Evolutionary conservation across 2,329 filamentous ascomycete species (phyloP).

Genomic region (Bipolaris cookei): DNA sequence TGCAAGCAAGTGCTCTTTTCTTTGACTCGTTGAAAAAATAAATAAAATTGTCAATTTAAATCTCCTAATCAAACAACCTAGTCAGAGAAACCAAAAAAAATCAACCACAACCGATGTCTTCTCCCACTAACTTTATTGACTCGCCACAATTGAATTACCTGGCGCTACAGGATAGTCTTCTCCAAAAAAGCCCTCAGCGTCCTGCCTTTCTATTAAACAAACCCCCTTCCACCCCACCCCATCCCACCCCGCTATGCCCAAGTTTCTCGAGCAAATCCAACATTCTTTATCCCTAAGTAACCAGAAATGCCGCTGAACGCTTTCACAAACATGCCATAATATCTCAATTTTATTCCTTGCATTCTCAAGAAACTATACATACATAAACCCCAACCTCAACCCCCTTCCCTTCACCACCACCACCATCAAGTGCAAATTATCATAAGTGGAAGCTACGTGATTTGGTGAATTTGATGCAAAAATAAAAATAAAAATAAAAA

Average conservation of each 20-base stretch:
- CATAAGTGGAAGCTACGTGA: too few relatives aligned
- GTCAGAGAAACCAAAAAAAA: conserved; percentile 9
- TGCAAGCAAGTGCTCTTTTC: conserved; percentile 22
- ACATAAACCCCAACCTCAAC: too few relatives aligned
- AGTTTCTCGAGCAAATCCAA: conserved; percentile 32
- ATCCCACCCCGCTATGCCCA: too few relatives aligned
- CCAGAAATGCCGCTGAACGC: too few relatives aligned
- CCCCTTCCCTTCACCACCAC: too few relatives aligned
- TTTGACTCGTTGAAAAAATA: conserved; percentile 14
- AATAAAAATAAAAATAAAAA: too few relatives aligned
- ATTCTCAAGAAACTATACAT: too few relatives aligned
- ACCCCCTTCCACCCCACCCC: too few relatives aligned
- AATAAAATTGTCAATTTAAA: conserved; percentile 21
- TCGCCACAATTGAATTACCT: conserved; percentile 13
- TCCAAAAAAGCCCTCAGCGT: conserved; percentile 23
- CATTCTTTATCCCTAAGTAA: conserved; percentile 15
- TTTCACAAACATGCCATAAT: too few relatives aligned
- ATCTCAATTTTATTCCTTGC: too few relatives aligned
- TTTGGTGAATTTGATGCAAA: too few relatives aligned
- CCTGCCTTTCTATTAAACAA: conserved; percentile 42
- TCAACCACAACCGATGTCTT: conserved; percentile 11
- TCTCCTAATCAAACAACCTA: conserved; percentile 4
- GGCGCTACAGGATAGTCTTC: conserved; percentile 7
- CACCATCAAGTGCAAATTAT: too few relatives aligned
- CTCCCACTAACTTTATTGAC: conserved; percentile 14